These are phyloP conservation scores for Ensete glaucum DNA, from an alignment of 176 grass and related monocot genomes.

Conservation along the genomic window DNA sequence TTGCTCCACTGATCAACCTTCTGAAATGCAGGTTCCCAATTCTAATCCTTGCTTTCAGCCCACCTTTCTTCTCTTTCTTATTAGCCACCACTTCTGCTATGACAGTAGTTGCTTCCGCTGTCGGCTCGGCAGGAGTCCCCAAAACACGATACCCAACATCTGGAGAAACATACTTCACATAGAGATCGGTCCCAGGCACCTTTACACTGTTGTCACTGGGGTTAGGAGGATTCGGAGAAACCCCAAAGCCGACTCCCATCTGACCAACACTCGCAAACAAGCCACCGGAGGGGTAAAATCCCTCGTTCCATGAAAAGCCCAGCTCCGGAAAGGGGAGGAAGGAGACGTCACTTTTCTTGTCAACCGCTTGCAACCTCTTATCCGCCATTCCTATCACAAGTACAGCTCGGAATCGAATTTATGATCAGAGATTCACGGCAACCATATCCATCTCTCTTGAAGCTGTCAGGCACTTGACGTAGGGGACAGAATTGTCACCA, in stretches of 20 bases:
- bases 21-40: conserved; percentile 56
- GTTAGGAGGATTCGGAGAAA: conserved; percentile 15
- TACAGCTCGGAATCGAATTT: not conserved
- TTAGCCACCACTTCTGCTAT: conserved; percentile 25
- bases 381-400: not conserved
- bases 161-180: conserved; percentile 20
- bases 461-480: too few species aligned
- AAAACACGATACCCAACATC: conserved; percentile 7
- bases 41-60: conserved; percentile 62
- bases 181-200: conserved; percentile 7
- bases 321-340: conserved; percentile 13
- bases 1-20: conserved; percentile 55
- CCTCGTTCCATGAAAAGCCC: conserved; percentile 32
- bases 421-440: not conserved
- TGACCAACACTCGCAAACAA: conserved; percentile 55
- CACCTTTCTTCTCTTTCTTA: conserved; percentile 27
- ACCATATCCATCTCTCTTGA: not conserved
- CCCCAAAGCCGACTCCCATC: conserved; percentile 26
- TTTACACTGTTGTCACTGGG: conserved; percentile 28
- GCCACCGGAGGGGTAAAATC: conserved; percentile 28
- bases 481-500: too few species aligned
- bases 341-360: conserved; percentile 43
- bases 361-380: conserved; percentile 18
- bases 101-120: not conserved
- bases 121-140: not conserved